These are phyloP conservation scores for Agrostemma githago DNA, from an alignment of 148 eudicot genomes.

Conservation along the genomic window DNA sequence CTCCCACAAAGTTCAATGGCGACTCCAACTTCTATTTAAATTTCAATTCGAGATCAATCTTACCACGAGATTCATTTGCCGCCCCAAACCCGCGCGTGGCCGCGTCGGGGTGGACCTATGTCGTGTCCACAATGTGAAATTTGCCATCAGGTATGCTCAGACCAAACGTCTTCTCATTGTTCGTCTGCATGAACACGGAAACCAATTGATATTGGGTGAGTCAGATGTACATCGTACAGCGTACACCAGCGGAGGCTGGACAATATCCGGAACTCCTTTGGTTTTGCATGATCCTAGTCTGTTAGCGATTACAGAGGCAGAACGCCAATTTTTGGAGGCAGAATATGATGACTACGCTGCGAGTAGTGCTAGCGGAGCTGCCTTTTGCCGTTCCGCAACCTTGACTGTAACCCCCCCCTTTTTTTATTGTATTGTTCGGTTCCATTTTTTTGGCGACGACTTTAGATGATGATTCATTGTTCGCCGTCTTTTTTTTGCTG, in stretches of 20 bases:
- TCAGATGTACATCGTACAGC: too few species aligned
- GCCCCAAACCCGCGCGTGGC: too few species aligned
- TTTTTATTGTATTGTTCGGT: too few species aligned
- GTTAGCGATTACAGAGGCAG: slow-evolving; percentile 80
- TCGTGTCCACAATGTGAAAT: slow-evolving; percentile 48
- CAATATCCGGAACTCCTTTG: slow-evolving; percentile 73
- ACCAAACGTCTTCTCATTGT: not conserved
- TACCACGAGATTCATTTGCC: too few species aligned
- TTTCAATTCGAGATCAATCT: too few species aligned
- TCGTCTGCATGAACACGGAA: slow-evolving; percentile 6
- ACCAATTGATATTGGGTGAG: slow-evolving; percentile 91
- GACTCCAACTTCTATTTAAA: too few species aligned
- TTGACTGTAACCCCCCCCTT: slow-evolving; percentile 52
- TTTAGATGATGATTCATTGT: too few species aligned
- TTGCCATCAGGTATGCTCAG: slow-evolving; percentile 69
- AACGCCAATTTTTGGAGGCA: slow-evolving; percentile 77
- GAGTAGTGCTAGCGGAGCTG: slow-evolving; percentile 80
- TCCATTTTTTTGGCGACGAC: too few species aligned
- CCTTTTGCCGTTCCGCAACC: slow-evolving; percentile 84
- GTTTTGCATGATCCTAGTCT: slow-evolving; percentile 87
- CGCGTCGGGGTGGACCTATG: too few species aligned
- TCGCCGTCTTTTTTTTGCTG: too few species aligned
- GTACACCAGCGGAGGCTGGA: slow-evolving; percentile 97
- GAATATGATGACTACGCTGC: slow-evolving; percentile 82
- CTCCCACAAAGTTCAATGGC: too few species aligned